phyloP scores from a whole-genome alignment of 768 basidiomycete genomes.

The Scleroderma citrinum region DNA sequence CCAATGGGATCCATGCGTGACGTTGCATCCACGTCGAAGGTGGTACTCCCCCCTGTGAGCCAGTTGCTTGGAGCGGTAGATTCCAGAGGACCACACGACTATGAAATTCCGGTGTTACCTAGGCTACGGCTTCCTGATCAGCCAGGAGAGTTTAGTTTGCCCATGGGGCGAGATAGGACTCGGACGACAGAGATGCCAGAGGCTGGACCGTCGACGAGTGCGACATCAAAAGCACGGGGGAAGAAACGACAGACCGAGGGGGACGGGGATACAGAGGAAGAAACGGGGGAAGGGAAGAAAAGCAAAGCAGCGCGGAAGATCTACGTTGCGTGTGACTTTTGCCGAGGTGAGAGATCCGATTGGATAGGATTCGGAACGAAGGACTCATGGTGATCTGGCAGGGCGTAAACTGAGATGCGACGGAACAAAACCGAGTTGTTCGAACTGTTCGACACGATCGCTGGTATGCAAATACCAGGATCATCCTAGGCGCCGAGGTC shows the following conservation, averaged over 20 bases:
- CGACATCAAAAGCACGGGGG: constrained; percentile 6
- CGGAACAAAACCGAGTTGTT: constrained; percentile 56
- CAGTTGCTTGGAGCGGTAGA: constrained; percentile 20
- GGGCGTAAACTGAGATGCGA: constrained; percentile 75
- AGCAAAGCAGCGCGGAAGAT: constrained; percentile 20
- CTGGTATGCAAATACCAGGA: constrained; percentile 49
- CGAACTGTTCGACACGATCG: constrained; percentile 52
- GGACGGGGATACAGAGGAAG: constrained; percentile 5
- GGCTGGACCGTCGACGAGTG: constrained; percentile 1
- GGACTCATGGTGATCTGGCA: constrained; percentile 19
- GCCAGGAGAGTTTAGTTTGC: neutral
- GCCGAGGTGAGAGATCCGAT: constrained; percentile 45
- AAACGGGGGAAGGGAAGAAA: constrained; percentile 18
- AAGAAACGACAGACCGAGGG: constrained; percentile 13
- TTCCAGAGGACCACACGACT: constrained; percentile 11
- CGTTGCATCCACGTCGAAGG: constrained; percentile 13
- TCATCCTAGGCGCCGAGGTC: constrained; percentile 55
- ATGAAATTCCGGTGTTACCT: constrained; percentile 23
- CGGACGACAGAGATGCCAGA: constrained; percentile 4
- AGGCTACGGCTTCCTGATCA: constrained; percentile 24
- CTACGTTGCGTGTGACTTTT: constrained; percentile 68
- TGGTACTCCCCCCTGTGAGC: constrained; percentile 25
- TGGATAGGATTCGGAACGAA: neutral
- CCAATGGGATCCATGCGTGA: constrained; percentile 9
- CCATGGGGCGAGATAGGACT: constrained; percentile 7